Evolutionary conservation across 495 filamentous ascomycete genomes (phyloP).

Genomic region (Xylaria grammica): DNA sequence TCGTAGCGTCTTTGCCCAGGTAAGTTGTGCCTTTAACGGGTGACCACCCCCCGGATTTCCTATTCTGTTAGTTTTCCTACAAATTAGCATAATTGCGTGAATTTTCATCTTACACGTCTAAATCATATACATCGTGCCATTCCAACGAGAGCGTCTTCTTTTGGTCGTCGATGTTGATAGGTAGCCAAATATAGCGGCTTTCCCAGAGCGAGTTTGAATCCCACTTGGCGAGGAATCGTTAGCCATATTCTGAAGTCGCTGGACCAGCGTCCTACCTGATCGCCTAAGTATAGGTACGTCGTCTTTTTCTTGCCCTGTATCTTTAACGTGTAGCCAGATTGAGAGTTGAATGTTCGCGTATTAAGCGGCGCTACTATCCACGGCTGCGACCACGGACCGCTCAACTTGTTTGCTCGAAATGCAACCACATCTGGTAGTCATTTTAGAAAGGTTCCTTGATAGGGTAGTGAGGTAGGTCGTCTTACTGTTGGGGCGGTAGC

Average conservation of each 20-base stretch:
- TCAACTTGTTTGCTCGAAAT: slow-evolving; percentile 51
- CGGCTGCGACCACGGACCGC: slow-evolving; percentile 59
- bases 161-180: slow-evolving; percentile 47
- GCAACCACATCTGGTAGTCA: slow-evolving; percentile 46
- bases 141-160: slow-evolving; percentile 43
- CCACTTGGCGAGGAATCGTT: slow-evolving; percentile 40
- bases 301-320: slow-evolving; percentile 53
- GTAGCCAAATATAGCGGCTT: slow-evolving; percentile 59
- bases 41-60: slow-evolving; percentile 52
- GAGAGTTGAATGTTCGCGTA: slow-evolving; percentile 58
- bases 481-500: slow-evolving; percentile 53
- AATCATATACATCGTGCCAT: slow-evolving; percentile 53
- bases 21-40: slow-evolving; percentile 50
- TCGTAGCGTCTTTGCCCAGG: slow-evolving; percentile 44
- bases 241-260: not conserved
- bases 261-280: slow-evolving; percentile 31
- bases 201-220: slow-evolving; percentile 59
- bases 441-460: not conserved
- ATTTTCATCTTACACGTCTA: slow-evolving; percentile 40
- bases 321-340: slow-evolving; percentile 54
- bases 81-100: not conserved
- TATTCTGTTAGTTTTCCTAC: slow-evolving; percentile 8
- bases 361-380: slow-evolving; percentile 54
- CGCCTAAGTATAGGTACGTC: slow-evolving; percentile 57
- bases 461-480: not conserved